Evolutionary conservation across 2,329 filamentous ascomycete genomes (phyloP).

Genomic region (Arthrobotrys iridis): DNA sequence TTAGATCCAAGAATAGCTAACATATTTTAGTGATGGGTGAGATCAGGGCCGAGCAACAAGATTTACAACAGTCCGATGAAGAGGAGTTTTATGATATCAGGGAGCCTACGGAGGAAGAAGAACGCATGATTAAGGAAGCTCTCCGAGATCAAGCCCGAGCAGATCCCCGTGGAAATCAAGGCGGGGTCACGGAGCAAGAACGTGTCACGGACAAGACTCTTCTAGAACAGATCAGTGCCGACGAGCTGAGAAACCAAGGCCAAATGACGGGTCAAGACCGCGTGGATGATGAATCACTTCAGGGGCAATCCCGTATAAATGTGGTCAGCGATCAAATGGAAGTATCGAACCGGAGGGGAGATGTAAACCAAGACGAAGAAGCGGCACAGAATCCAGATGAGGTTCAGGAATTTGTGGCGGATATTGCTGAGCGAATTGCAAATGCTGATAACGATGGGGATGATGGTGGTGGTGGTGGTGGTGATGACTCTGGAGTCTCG

Average conservation of each 20-base stretch:
- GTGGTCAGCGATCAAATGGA: too few relatives aligned
- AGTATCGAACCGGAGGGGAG: neutral
- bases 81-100: neutral
- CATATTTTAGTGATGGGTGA: neutral
- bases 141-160: neutral
- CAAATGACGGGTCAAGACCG: too few relatives aligned
- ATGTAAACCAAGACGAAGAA: neutral
- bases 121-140: neutral
- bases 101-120: neutral
- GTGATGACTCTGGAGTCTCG: neutral
- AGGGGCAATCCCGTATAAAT: too few relatives aligned
- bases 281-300: too few relatives aligned
- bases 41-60: neutral
- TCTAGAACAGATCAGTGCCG: too few relatives aligned
- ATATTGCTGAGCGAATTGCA: neutral
- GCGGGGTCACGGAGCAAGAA: too few relatives aligned
- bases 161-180: too few relatives aligned
- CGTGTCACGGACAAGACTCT: too few relatives aligned
- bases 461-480: too few relatives aligned
- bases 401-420: constrained; percentile 10
- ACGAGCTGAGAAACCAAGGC: too few relatives aligned
- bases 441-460: too few relatives aligned
- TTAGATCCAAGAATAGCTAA: constrained; percentile 1
- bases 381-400: neutral
- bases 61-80: neutral